Evolutionary conservation across 2,329 filamentous ascomycete genomes (phyloP), one percentile per base, ranked within the genome.

Genomic region (Colletotrichum eleusines): DNA sequence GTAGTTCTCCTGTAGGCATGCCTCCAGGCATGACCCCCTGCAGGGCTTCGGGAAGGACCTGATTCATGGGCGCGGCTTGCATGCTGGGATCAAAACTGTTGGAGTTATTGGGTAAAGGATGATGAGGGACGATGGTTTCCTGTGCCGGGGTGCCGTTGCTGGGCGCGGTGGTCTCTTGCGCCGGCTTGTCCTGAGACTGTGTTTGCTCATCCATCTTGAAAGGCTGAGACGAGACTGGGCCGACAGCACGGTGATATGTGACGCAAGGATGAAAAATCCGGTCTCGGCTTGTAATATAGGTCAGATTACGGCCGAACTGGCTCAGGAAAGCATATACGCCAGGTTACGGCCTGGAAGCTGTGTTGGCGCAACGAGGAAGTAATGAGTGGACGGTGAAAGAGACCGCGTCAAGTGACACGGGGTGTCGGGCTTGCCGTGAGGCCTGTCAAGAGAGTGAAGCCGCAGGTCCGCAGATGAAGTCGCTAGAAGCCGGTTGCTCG

Each of bases 21-120:
- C 67, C 67, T 55, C 63, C 72, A 12, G 72, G 71, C 12, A 70
- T 72, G 61, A 73, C 71, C 51, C 71, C 72, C 46, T 74, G 71
- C 28, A 74, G 54, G 20, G 66, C 71, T 48, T 71, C 72, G 14
- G 72, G 72, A 38, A 74, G 63, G 23, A 71, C 72, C 48, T 74
- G 72, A 14, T 68, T 67, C 72, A 73, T 73, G 18, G 71, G 57
- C 42, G 55, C 72, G n/a, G 64, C 20, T 16, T 74, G 66, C 26
- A 72, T 48, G 48, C 40, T 66, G n/a, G 60, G 48, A n/a, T 69
- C 44, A 31, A 69, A 71, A 14, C 69, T 58, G 59, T 63, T 69
- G 31, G 69, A 40, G 28, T 48, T 28, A 20, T 54, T 44, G n/a
- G 64, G 59, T 7, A 69, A 42, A 31, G 69, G 68, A 12, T 69